phyloP scores from a whole-genome alignment of 2,329 filamentous ascomycete genomes.

The Claviceps lovelessii region DNA sequence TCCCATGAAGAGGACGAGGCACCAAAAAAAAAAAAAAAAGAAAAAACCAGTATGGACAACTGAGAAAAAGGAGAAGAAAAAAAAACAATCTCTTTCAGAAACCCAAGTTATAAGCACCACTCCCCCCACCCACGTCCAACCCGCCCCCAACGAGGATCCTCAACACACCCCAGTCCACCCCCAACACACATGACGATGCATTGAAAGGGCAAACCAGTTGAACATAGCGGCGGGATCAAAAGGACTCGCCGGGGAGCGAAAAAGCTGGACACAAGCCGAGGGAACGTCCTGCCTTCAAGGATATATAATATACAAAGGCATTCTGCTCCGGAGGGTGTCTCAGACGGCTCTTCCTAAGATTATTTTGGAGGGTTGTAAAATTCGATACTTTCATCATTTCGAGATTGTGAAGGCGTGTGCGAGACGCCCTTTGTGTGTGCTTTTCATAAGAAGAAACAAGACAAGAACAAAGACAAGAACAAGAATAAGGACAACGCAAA shows the following conservation, averaged over 20 bases:
- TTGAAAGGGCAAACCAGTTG: slow-evolving; percentile 9
- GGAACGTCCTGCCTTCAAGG: slow-evolving; percentile 4
- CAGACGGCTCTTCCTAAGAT: slow-evolving; percentile 34
- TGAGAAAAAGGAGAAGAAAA: background rate
- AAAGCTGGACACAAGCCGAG: slow-evolving; percentile 7
- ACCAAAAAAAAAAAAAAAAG: background rate
- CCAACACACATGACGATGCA: slow-evolving; percentile 23
- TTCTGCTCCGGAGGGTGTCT: slow-evolving; percentile 20
- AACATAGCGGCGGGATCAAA: slow-evolving; percentile 8
- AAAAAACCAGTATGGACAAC: background rate
- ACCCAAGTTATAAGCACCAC: slow-evolving; percentile 33
- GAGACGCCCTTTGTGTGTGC: background rate
- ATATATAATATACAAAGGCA: slow-evolving; percentile 1
- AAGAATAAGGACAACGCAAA: background rate
- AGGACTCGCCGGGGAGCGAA: slow-evolving; percentile 1
- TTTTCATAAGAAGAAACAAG: background rate
- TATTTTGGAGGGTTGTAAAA: slow-evolving; percentile 22
- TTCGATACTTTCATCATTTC: slow-evolving; percentile 25
- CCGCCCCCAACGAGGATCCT: slow-evolving; percentile 12
- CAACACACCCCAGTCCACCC: slow-evolving; percentile 1
- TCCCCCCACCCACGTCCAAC: slow-evolving; percentile 22
- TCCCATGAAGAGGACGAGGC: background rate
- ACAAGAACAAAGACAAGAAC: background rate
- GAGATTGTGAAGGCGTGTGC: slow-evolving; percentile 3
- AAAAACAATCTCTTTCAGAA: slow-evolving; percentile 25